Base-by-base conservation (phyloP, 768 basidiomycete genomes). In the Boletellus emodensis region DNA sequence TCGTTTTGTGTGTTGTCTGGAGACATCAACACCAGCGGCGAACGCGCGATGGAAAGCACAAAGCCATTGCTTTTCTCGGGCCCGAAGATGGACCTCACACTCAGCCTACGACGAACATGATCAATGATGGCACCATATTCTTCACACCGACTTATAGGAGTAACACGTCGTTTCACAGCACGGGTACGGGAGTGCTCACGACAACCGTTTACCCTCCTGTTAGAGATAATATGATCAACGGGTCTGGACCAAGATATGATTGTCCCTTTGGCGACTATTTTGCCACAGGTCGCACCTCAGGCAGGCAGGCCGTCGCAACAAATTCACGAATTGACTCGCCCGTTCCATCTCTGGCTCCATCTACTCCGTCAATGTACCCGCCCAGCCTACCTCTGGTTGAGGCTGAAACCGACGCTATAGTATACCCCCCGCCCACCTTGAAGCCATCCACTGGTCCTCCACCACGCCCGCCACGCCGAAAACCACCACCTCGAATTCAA, bases 351-450 rank as follows among this genome's bases (percentile, higher is more conserved):
- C 58, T 64, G 24, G 63, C 73, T 37, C 73, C 70, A 40, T 78
- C 77, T 17, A 76, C 73, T 40, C 78, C 79, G 41, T 79, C 81
- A 0, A 71, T 79, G 26, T 78, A 80, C 54, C 75, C 79, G 9
- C 64, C 73, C 1, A 74, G 70, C 49, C 59, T 80, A 14, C 73
- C 74, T 22, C 65, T 66, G 13, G 56, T 48, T 34, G 67, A 68
- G n/a, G 38, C 24, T 7, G 50, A 51, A 33, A n/a, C 22, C 17
- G 13, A 46, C 4, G 44, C 44, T n/a, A 32, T 45, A 14, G 17
- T 50, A 36, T 18, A 42, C 18, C 42, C 55, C 22, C 22, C 44
- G 10, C 40, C 46, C 14, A 30, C 40, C 22, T 14, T 28, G 20
- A 9, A 51, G 14, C 20, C 50, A 42, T 49, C 43, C 48, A 18